These are phyloP conservation scores for Globisporangium orthogonon DNA, from an alignment of 352 stramenopile genomes.

Conservation along the genomic window DNA sequence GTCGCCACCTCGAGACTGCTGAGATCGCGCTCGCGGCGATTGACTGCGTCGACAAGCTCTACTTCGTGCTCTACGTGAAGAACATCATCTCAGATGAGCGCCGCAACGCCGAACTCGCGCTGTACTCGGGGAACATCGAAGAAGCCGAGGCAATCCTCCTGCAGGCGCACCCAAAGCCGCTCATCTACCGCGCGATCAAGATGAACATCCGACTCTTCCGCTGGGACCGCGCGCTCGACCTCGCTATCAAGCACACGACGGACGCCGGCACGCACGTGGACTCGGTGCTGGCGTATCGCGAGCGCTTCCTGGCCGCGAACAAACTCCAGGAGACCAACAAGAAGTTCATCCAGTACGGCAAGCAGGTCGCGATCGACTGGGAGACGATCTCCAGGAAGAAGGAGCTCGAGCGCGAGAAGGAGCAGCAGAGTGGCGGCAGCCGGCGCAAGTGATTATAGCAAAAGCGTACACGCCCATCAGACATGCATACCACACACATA, in stretches of 20 bases:
- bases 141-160: constrained; percentile 91
- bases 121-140: constrained; percentile 83
- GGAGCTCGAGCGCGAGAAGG: constrained; percentile 77
- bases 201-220: constrained; percentile 89
- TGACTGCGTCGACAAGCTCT: constrained; percentile 90
- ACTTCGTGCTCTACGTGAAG: constrained; percentile 90
- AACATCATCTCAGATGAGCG: constrained; percentile 76
- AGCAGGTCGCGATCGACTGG: constrained; percentile 86
- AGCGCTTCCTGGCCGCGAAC: constrained; percentile 82
- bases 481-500: no score
- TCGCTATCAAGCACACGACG: constrained; percentile 87
- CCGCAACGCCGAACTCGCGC: constrained; percentile 82
- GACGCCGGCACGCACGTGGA: constrained; percentile 84
- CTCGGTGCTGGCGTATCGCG: constrained; percentile 86
- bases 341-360: constrained; percentile 84
- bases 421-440: constrained; percentile 33
- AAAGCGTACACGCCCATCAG: no score
- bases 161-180: constrained; percentile 79
- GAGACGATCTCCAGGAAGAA: constrained; percentile 88
- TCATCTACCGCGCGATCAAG: constrained; percentile 92
- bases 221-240: constrained; percentile 83
- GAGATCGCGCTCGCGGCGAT: constrained; percentile 90
- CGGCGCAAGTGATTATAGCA: constrained; percentile 43
- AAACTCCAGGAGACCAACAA: constrained; percentile 85
- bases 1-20: constrained; percentile 86